phyloP scores from a whole-genome alignment of 768 basidiomycete species.

The Lactarius quietus region DNA sequence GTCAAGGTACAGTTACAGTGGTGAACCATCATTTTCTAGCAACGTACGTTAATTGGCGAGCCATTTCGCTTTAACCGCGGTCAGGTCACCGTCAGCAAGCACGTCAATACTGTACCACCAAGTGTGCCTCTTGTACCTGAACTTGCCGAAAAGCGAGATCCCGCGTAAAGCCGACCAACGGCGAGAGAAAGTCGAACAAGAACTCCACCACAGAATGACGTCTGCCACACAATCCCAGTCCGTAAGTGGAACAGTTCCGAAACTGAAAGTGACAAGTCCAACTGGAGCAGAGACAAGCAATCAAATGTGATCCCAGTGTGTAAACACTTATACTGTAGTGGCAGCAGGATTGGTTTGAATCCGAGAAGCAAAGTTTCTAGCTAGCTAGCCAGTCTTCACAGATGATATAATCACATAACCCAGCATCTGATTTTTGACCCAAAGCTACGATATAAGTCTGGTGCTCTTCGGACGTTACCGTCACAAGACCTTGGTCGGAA shows the following conservation, averaged over 20 bases:
- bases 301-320: neutral
- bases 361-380: neutral
- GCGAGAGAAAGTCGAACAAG: neutral
- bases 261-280: neutral
- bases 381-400: neutral
- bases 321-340: neutral
- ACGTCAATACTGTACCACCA: neutral
- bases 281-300: neutral
- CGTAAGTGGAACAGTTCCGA: too few species aligned
- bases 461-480: too few species aligned
- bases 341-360: too few species aligned
- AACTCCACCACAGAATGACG: neutral
- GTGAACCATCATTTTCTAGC: neutral
- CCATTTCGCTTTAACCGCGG: too few species aligned
- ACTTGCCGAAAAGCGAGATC: neutral
- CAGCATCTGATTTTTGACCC: neutral
- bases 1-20: neutral
- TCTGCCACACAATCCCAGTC: neutral
- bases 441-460: neutral
- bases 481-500: too few species aligned
- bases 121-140: neutral
- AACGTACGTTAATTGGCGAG: too few species aligned
- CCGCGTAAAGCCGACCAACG: neutral
- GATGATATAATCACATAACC: neutral
- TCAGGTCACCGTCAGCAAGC: neutral